Evolutionary conservation across 495 filamentous ascomycete genomes (phyloP).

Genomic region (Jackrogersella minutella): DNA sequence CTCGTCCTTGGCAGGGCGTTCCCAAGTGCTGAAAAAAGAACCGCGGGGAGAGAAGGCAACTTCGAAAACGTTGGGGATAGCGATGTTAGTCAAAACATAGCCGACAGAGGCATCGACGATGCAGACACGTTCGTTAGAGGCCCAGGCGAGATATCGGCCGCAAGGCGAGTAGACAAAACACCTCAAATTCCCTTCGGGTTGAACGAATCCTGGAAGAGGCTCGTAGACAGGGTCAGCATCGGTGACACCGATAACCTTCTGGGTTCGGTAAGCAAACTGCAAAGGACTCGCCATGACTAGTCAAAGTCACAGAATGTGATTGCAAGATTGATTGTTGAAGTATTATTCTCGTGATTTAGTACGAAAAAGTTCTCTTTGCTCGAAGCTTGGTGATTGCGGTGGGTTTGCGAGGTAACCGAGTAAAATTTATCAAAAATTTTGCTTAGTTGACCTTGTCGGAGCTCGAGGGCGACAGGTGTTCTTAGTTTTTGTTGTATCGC

Average conservation of each 20-base stretch:
- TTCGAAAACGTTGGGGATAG: conserved; percentile 85
- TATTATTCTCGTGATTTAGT: conserved; percentile 42
- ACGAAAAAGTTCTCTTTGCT: conserved; percentile 35
- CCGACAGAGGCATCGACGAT: conserved; percentile 85
- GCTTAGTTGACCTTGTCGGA: conserved; percentile 12
- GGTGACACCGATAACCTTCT: conserved; percentile 93
- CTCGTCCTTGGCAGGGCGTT: conserved; percentile 90
- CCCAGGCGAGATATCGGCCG: conserved; percentile 95
- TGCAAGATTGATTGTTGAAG: conserved; percentile 27
- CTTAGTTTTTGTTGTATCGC: neutral
- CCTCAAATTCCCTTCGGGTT: conserved; percentile 91
- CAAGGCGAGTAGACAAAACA: conserved; percentile 95
- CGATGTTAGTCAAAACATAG: conserved; percentile 75
- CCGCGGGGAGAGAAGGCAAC: conserved; percentile 92
- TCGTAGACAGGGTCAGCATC: conserved; percentile 90
- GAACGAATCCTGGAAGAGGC: conserved; percentile 81
- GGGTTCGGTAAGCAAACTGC: conserved; percentile 94
- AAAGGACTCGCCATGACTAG: conserved; percentile 89
- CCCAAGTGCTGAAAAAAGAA: conserved; percentile 95
- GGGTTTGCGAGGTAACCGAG: conserved; percentile 11
- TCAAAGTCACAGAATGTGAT: conserved; percentile 71
- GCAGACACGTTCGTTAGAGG: conserved; percentile 84
- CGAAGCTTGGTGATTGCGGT: neutral
- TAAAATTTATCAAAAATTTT: conserved; percentile 39
- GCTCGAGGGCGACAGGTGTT: neutral